Conservation (phyloP, 108 stramenopile genomes). For the Fistulifera pelliculosa region DNA sequence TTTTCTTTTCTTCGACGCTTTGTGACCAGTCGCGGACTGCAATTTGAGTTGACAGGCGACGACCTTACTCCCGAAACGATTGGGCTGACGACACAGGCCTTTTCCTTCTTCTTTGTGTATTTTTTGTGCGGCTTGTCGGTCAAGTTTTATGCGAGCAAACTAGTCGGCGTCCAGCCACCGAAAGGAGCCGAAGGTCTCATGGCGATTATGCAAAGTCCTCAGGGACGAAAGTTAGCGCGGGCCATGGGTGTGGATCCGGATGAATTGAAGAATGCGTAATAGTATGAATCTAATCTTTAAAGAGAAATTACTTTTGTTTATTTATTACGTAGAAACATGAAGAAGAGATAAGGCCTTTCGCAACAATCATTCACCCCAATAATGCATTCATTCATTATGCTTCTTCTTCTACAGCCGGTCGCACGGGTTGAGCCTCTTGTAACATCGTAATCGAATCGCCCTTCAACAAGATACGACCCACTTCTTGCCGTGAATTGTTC, state of each 20-base stretch:
- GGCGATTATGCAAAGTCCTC: slow-evolving; percentile 36
- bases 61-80: slow-evolving; percentile 15
- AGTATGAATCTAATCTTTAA: too few species aligned
- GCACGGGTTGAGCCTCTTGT: slow-evolving; percentile 61
- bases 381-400: slow-evolving; percentile 4
- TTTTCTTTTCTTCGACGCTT: slow-evolving; percentile 27
- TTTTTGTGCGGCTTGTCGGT: slow-evolving; percentile 45
- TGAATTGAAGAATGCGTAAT: slow-evolving; percentile 13
- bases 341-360: too few species aligned
- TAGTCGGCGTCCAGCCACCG: slow-evolving; percentile 51
- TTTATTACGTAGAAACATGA: too few species aligned
- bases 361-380: too few species aligned
- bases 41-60: slow-evolving; percentile 15
- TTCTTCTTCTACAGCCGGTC: slow-evolving; percentile 17
- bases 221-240: slow-evolving; percentile 10
- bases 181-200: slow-evolving; percentile 56
- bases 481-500: slow-evolving; percentile 47
- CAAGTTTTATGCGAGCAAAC: slow-evolving; percentile 51
- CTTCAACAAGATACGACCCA: slow-evolving; percentile 95
- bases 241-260: slow-evolving; percentile 26
- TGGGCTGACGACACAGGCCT: slow-evolving; percentile 39
- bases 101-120: slow-evolving; percentile 66
- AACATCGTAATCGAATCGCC: slow-evolving; percentile 97
- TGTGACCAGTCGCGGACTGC: slow-evolving; percentile 47
- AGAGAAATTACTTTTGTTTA: too few species aligned